Evolutionary conservation across 192 early-diverging fungal genomes (phyloP), one percentile per base, ranked within the genome.

Genomic region (Kickxella alabastrina): DNA sequence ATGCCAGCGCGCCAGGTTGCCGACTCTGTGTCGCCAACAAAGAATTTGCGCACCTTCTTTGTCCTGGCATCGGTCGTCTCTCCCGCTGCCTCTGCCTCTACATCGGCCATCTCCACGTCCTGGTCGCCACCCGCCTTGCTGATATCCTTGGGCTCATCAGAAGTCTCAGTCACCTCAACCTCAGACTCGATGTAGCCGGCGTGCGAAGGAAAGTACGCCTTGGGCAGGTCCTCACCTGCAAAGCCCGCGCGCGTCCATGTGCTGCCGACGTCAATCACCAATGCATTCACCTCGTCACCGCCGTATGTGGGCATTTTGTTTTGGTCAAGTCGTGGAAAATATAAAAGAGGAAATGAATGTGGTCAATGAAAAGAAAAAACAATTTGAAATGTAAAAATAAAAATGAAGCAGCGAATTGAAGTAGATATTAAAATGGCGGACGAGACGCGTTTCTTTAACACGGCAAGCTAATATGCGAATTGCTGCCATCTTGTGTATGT

Each of bases 151-250:
- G 71, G 59, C 35, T 58, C 48, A 35, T 65, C 62, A 10, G 21
- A 15, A 3, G 54, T 19, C 37, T 60, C 58, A 9, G 43, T 25
- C 17, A 51, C 39, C 28, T 66, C 68, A 4, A 46, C 57, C 24
- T 57, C 61, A 0, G 61, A 59, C 43, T 81, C 80, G 25, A 82
- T 55, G 54, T 82, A 83, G 6, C 93, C 94, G 10, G 86, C 82
- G 12, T 68, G 80, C 3, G 92, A 87, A 2, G 93, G 90, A 48
- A 92, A 91, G 22, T 93, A 86, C 0, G 82, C 87, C 53, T 85
- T 85, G 7, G 97, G 97, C 26, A 84, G 79, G 71, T 99, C 95
- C 59, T 98, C 95, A 49, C 97, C 97, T n/a, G 93, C 92, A 71
- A 89, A 97, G 44, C 97, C 97, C 18, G 91, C 93, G 43, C 90